A percentile compares a stretch with the other conserved stretches of the same genome.
These are phyloP conservation scores for Dipteronia dyeriana DNA, from an alignment of 345 rosid genomes.

Conservation along the genomic window DNA sequence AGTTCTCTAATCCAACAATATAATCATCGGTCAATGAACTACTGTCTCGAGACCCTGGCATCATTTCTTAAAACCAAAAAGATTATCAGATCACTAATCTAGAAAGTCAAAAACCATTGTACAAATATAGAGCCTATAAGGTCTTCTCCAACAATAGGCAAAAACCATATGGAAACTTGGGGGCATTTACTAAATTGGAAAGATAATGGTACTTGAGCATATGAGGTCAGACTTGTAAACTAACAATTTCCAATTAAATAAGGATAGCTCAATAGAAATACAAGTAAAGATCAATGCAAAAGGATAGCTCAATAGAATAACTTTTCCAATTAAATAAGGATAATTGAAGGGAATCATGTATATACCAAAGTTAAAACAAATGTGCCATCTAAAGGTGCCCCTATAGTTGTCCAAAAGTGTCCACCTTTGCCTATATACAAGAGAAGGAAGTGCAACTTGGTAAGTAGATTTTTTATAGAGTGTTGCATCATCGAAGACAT, in stretches of 20 bases:
- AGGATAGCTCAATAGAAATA: neutral
- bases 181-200: neutral
- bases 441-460: slow-evolving; percentile 4
- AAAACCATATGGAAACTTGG: neutral
- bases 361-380: slow-evolving; percentile 93
- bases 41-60: neutral
- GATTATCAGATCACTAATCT: neutral
- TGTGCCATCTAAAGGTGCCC: slow-evolving; percentile 95
- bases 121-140: neutral
- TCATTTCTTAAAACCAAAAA: neutral
- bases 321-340: neutral
- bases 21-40: neutral
- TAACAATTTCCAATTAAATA: neutral
- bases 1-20: neutral
- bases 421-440: slow-evolving; percentile 57
- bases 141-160: neutral
- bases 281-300: slow-evolving; percentile 1
- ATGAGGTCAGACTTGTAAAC: neutral
- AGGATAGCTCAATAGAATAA: neutral
- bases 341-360: slow-evolving; percentile 14
- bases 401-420: slow-evolving; percentile 72
- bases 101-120: neutral
- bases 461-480: slow-evolving; percentile 8
- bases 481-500: slow-evolving; percentile 11
- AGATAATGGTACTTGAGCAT: neutral